A percentile compares a stretch with the other conserved stretches of the same genome.
These are phyloP conservation scores for Pleomassaria siparia DNA, from an alignment of 2,329 filamentous ascomycete species.

Conservation along the genomic window DNA sequence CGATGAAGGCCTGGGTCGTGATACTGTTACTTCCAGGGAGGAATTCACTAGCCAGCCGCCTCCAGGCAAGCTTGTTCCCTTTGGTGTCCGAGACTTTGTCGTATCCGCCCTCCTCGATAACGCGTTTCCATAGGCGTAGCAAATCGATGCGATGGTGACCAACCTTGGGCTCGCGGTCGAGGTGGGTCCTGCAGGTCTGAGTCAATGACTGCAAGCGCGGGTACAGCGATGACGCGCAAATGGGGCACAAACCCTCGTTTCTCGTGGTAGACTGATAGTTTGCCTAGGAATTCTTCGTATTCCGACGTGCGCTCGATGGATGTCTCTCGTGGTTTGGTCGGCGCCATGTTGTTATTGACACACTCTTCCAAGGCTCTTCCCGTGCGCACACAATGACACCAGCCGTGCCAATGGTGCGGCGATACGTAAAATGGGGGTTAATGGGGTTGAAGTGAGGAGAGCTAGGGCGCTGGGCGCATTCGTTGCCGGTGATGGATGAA, in stretches of 20 bases:
- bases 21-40: constrained; percentile 74
- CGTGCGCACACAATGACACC: neutral
- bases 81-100: constrained; percentile 69
- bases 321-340: constrained; percentile 45
- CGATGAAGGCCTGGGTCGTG: constrained; percentile 78
- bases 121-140: constrained; percentile 74
- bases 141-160: constrained; percentile 76
- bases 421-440: constrained; percentile 1
- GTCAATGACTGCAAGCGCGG: constrained; percentile 23
- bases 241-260: constrained; percentile 63
- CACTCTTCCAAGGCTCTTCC: constrained; percentile 19
- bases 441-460: constrained; percentile 19
- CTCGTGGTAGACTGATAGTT: constrained; percentile 72
- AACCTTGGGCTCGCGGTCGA: constrained; percentile 81
- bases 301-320: constrained; percentile 59
- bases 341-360: constrained; percentile 50
- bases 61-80: constrained; percentile 83
- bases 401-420: neutral
- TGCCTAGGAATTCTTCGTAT: constrained; percentile 76
- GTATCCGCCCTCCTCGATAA: constrained; percentile 78
- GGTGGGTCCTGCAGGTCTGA: constrained; percentile 57
- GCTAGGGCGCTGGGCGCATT: constrained; percentile 11
- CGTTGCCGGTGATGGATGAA: neutral
- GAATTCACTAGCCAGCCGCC: constrained; percentile 74
- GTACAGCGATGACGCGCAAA: constrained; percentile 11